Conservation (phyloP, 2,329 filamentous ascomycete genomes). For the Eutypella sp. region DNA sequence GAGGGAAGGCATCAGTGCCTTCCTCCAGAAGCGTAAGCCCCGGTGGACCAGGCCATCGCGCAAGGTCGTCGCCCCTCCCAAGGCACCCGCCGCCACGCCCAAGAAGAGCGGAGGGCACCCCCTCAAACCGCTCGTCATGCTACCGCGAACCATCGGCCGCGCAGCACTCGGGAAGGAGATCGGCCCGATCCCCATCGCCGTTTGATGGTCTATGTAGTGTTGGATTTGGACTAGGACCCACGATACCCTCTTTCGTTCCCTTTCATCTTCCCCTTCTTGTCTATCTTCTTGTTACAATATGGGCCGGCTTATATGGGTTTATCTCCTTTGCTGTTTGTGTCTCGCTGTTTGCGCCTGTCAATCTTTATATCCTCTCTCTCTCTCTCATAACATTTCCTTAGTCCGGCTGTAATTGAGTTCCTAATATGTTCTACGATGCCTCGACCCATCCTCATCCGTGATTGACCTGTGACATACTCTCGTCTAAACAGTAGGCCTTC, state of each 20-base stretch:
- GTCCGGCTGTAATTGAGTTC: too few relatives aligned
- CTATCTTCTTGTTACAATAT: too few relatives aligned
- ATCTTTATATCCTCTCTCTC: too few relatives aligned
- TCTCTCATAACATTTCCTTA: too few relatives aligned
- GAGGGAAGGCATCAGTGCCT: constrained; percentile 24
- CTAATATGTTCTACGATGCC: too few relatives aligned
- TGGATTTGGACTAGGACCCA: neutral
- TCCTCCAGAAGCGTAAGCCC: constrained; percentile 21
- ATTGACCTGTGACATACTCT: too few relatives aligned
- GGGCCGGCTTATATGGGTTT: too few relatives aligned
- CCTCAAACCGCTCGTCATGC: neutral
- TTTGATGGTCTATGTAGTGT: neutral
- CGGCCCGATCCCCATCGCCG: neutral
- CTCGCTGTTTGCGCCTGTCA: too few relatives aligned
- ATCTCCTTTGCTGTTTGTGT: too few relatives aligned
- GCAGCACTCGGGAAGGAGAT: neutral
- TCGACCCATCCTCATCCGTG: too few relatives aligned
- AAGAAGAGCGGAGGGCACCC: neutral
- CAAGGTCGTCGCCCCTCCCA: neutral
- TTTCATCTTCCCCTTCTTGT: neutral
- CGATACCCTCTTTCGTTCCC: neutral
- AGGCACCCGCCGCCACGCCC: neutral
- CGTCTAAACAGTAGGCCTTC: too few relatives aligned
- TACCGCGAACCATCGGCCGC: neutral
- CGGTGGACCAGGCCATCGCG: neutral